A percentile compares a stretch with the other conserved stretches of the same genome.
These are phyloP conservation scores for Beauveria varroae DNA, from an alignment of 2,329 filamentous ascomycete genomes.

Conservation along the genomic window DNA sequence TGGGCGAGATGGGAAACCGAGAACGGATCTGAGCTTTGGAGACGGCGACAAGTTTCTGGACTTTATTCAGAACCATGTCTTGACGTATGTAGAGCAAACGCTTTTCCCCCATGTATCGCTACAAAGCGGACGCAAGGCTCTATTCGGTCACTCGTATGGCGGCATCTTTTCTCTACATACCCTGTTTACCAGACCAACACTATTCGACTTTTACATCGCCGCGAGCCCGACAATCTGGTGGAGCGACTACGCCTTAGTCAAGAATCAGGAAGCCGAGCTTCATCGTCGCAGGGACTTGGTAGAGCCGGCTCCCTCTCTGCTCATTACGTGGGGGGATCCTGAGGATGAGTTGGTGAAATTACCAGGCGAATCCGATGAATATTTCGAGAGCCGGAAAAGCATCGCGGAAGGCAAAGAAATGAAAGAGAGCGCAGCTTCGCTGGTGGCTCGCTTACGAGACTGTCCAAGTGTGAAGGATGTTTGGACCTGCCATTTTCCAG, in stretches of 20 bases:
- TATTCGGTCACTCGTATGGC: slow-evolving; percentile 43
- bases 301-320: slow-evolving; percentile 22
- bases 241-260: slow-evolving; percentile 34
- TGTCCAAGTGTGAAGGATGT: slow-evolving; percentile 16
- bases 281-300: slow-evolving; percentile 10
- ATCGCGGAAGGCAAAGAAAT: slow-evolving; percentile 17
- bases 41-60: slow-evolving; percentile 37
- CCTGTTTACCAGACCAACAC: slow-evolving; percentile 30
- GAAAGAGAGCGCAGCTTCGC: slow-evolving; percentile 6
- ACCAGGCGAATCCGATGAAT: slow-evolving; percentile 22
- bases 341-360: slow-evolving; percentile 23
- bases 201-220: slow-evolving; percentile 37
- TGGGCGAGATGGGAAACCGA: slow-evolving; percentile 18
- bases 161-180: slow-evolving; percentile 39
- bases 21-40: slow-evolving; percentile 24
- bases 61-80: slow-evolving; percentile 33
- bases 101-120: slow-evolving; percentile 22
- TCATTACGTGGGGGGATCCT: slow-evolving; percentile 24
- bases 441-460: slow-evolving; percentile 16
- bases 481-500: slow-evolving; percentile 19
- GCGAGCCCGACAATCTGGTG: slow-evolving; percentile 41
- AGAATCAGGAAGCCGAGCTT: slow-evolving; percentile 23
- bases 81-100: slow-evolving; percentile 22
- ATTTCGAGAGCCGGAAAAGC: slow-evolving; percentile 21
- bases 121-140: slow-evolving; percentile 30